Conservation (phyloP, 2,329 filamentous ascomycete species). For the Fusarium brevicatenulatum region DNA sequence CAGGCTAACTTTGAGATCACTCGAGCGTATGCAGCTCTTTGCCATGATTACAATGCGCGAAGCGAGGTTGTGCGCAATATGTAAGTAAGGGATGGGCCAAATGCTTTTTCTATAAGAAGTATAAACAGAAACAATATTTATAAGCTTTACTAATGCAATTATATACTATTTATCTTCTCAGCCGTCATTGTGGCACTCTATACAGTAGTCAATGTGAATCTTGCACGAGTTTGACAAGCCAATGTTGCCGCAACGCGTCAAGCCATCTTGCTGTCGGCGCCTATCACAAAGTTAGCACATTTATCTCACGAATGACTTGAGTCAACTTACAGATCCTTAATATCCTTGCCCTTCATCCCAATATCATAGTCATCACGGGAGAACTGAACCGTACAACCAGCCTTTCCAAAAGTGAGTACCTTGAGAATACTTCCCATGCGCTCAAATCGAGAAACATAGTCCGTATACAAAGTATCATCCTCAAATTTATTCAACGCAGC, state of each 20-base stretch:
- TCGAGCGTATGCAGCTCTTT: too few species aligned
- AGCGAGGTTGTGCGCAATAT: too few species aligned
- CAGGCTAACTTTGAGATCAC: too few species aligned
- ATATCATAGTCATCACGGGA: constrained; percentile 17
- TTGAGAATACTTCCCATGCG: constrained; percentile 18
- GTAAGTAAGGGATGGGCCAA: too few species aligned
- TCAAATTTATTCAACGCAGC: not conserved
- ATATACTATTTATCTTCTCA: not conserved
- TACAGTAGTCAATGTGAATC: constrained; percentile 18
- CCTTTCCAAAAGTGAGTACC: not conserved
- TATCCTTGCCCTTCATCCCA: constrained; percentile 18
- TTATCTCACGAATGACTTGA: accelerated
- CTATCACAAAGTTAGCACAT: not conserved
- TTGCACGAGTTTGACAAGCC: constrained; percentile 8
- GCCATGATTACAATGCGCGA: too few species aligned
- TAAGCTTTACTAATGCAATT: too few species aligned
- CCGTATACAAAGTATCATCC: constrained; percentile 3
- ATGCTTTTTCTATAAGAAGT: too few species aligned
- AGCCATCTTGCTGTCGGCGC: not conserved
- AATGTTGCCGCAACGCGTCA: constrained; percentile 14
- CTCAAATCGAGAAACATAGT: not conserved
- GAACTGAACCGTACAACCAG: constrained; percentile 10
- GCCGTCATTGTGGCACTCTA: not conserved
- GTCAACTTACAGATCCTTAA: constrained; percentile 16
- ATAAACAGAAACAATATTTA: too few species aligned